Conservation (phyloP, 2,329 filamentous ascomycete species). For the Ilyonectria robusta region DNA sequence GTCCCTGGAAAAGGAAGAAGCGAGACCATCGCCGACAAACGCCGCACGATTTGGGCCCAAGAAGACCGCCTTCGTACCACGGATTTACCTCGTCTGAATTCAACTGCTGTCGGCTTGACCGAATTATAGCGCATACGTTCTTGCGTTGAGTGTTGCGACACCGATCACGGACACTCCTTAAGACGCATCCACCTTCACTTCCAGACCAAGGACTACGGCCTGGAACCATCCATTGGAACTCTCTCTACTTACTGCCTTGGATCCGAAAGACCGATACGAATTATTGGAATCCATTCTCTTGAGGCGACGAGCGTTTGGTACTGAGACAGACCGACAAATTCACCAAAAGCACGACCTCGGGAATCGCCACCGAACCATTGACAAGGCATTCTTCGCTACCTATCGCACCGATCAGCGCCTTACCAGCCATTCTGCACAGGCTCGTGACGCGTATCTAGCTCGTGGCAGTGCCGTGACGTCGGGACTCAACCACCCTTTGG, state of each 20-base stretch:
- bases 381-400: slow-evolving; percentile 39
- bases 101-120: slow-evolving; percentile 20
- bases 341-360: slow-evolving; percentile 13
- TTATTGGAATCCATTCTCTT: slow-evolving; percentile 22
- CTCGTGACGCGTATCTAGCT: slow-evolving; percentile 40
- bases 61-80: slow-evolving; percentile 33
- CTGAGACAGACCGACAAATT: slow-evolving; percentile 42
- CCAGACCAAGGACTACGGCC: background rate
- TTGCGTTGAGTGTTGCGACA: slow-evolving; percentile 28
- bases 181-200: slow-evolving; percentile 30
- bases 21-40: slow-evolving; percentile 25
- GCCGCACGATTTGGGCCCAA: slow-evolving; percentile 23
- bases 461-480: slow-evolving; percentile 42
- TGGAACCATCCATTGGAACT: background rate
- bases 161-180: slow-evolving; percentile 27
- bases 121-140: slow-evolving; percentile 31
- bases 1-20: slow-evolving; percentile 22
- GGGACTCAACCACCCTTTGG: slow-evolving; percentile 39
- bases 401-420: slow-evolving; percentile 24
- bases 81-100: slow-evolving; percentile 15
- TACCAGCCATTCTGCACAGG: slow-evolving; percentile 31
- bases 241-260: slow-evolving; percentile 9
- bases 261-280: slow-evolving; percentile 24
- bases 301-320: slow-evolving; percentile 39
- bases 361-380: slow-evolving; percentile 39